phyloP scores from a whole-genome alignment of 805 yeast genomes.

The Tanozyma kutaoensis region DNA sequence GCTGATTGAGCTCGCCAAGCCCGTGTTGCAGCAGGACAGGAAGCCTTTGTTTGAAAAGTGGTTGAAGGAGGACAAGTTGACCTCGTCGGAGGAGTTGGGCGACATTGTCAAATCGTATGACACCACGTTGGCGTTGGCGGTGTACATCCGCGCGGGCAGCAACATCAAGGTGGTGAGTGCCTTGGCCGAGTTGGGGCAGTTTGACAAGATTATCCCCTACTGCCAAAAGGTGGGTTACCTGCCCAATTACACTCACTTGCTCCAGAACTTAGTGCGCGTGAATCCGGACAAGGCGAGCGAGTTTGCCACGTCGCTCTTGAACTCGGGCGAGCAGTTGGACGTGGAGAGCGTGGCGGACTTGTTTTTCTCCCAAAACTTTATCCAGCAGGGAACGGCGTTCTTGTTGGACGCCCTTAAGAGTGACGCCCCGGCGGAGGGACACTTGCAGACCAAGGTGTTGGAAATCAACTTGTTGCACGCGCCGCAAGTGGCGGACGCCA shows the following conservation, averaged over 20 bases:
- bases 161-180: constrained; percentile 85
- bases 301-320: constrained; percentile 78
- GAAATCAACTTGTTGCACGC: constrained; percentile 92
- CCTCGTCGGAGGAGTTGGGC: constrained; percentile 94
- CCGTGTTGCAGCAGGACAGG: constrained; percentile 91
- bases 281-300: constrained; percentile 98
- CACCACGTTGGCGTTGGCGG: constrained; percentile 75
- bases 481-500: constrained; percentile 99
- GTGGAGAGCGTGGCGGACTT: constrained; percentile 85
- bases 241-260: constrained; percentile 82
- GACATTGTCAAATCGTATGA: constrained; percentile 88
- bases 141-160: constrained; percentile 70
- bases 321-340: constrained; percentile 47
- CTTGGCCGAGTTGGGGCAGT: constrained; percentile 91
- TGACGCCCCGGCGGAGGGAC: constrained; percentile 90
- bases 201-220: constrained; percentile 89
- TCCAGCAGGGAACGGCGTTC: constrained; percentile 98
- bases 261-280: constrained; percentile 81
- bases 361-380: constrained; percentile 84
- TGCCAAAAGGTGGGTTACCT: constrained; percentile 78
- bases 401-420: constrained; percentile 88
- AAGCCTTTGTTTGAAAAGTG: constrained; percentile 90
- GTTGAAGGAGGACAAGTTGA: constrained; percentile 89
- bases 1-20: constrained; percentile 88
- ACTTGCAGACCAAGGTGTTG: constrained; percentile 84